Evolutionary conservation across 2,329 filamentous ascomycete species (phyloP).

Genomic region (Botryotinia convoluta): DNA sequence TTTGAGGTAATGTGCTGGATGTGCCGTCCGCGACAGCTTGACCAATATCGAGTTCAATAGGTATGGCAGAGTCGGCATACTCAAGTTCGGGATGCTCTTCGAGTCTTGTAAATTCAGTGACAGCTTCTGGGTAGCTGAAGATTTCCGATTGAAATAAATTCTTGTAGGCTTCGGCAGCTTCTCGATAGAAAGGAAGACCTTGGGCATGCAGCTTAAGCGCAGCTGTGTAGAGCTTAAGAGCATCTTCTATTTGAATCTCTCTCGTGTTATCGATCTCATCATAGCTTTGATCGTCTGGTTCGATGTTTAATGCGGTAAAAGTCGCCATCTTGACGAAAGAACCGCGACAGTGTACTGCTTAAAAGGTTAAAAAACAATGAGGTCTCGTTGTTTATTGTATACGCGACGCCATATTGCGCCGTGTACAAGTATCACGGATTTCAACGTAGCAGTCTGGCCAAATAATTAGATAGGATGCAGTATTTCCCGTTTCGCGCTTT

Average conservation of each 20-base stretch:
- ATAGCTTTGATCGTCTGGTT: slow-evolving; percentile 85
- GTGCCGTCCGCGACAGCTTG: slow-evolving; percentile 67
- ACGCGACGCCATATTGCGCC: neutral
- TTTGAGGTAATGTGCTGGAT: slow-evolving; percentile 80
- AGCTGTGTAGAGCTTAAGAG: slow-evolving; percentile 87
- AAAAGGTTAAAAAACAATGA: neutral
- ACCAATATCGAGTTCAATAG: slow-evolving; percentile 52
- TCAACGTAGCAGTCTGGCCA: neutral
- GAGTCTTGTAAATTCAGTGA: slow-evolving; percentile 77
- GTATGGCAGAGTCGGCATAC: slow-evolving; percentile 49
- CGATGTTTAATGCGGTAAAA: slow-evolving; percentile 89
- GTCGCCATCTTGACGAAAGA: slow-evolving; percentile 21
- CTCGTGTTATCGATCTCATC: slow-evolving; percentile 94
- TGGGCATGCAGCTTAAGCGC: slow-evolving; percentile 90
- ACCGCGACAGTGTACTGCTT: neutral
- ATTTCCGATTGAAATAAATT: slow-evolving; percentile 88
- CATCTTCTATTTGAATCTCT: slow-evolving; percentile 94
- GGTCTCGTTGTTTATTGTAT: neutral
- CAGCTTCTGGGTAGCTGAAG: slow-evolving; percentile 84
- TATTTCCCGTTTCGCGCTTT: neutral
- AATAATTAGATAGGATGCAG: neutral
- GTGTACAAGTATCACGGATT: neutral
- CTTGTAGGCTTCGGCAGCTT: slow-evolving; percentile 78
- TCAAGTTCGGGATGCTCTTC: slow-evolving; percentile 53
- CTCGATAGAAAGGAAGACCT: slow-evolving; percentile 70